phyloP scores from a whole-genome alignment of 1,139 yeast genomes.

The Wickerhamomyces sp. region DNA sequence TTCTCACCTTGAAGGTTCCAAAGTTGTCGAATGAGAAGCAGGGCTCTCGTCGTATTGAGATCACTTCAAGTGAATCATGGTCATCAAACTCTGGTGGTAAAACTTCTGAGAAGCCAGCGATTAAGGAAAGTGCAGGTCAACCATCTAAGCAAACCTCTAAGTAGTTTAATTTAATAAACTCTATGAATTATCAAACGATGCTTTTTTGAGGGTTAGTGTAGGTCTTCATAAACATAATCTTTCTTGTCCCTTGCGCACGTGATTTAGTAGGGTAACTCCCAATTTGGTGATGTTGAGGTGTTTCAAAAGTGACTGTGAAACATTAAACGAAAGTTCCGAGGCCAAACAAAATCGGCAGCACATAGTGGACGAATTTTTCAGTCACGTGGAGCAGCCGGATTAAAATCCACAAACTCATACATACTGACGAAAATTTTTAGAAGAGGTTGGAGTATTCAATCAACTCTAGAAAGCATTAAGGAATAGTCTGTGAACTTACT shows the following conservation, averaged over 20 bases:
- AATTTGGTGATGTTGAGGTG: conserved; percentile 7
- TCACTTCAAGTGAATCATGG: conserved; percentile 25
- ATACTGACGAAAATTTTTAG: no score
- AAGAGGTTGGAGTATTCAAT: neutral
- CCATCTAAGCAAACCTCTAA: no score
- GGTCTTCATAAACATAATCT: no score
- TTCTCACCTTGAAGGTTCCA: conserved; percentile 34
- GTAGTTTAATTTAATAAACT: no score
- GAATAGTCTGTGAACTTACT: conserved; percentile 26
- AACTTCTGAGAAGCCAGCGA: neutral
- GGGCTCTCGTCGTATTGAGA: conserved; percentile 29
- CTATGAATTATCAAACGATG: no score
- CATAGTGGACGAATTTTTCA: neutral
- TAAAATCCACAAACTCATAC: no score
- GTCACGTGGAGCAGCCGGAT: conserved; percentile 5
- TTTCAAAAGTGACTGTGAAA: conserved; percentile 5
- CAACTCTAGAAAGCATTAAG: conserved; percentile 8
- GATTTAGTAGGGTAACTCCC: no score
- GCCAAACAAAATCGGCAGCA: neutral
- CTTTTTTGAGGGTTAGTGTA: no score
- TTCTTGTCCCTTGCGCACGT: no score
- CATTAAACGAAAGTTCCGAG: conserved; percentile 4
- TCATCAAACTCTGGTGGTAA: conserved; percentile 2
- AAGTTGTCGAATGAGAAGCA: conserved; percentile 27
- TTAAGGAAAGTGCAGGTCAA: no score